These are phyloP conservation scores for Russula virescens DNA, from an alignment of 768 basidiomycete genomes.

Conservation along the genomic window DNA sequence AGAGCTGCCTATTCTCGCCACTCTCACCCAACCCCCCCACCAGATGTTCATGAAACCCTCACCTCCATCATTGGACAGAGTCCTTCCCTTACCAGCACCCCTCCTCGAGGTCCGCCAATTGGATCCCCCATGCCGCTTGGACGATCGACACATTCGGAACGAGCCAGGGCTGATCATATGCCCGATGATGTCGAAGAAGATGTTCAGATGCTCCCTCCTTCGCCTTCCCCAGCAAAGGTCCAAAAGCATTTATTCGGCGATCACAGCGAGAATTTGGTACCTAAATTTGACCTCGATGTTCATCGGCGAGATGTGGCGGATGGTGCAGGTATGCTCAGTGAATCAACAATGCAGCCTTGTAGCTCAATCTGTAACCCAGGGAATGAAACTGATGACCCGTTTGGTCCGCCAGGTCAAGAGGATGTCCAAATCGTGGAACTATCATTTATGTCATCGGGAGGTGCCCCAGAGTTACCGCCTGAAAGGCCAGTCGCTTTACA, in stretches of 20 bases:
- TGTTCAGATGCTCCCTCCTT: slow-evolving; percentile 43
- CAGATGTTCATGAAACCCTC: slow-evolving; percentile 9
- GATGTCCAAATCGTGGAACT: slow-evolving; percentile 31
- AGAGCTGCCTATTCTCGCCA: slow-evolving; percentile 40
- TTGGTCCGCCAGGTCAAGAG: slow-evolving; percentile 26
- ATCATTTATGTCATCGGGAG: slow-evolving; percentile 27
- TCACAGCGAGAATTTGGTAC: slow-evolving; percentile 32
- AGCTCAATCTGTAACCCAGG: slow-evolving; percentile 22
- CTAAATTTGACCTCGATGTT: slow-evolving; percentile 31
- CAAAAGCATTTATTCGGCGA: slow-evolving; percentile 19
- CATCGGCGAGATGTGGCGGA: slow-evolving; percentile 6
- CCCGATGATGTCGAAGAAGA: slow-evolving; percentile 35
- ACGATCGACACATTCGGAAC: slow-evolving; percentile 38
- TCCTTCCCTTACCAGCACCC: slow-evolving; percentile 24
- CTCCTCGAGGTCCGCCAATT: slow-evolving; percentile 21
- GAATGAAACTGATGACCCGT: slow-evolving; percentile 29
- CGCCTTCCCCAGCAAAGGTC: slow-evolving; percentile 41
- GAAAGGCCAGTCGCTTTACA: slow-evolving; percentile 30
- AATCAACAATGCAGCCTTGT: not conserved
- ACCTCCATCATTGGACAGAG: slow-evolving; percentile 9
- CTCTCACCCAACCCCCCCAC: slow-evolving; percentile 26
- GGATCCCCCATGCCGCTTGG: slow-evolving; percentile 34
- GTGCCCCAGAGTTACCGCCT: slow-evolving; percentile 16
- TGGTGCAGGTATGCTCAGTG: slow-evolving; percentile 8
- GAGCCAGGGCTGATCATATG: slow-evolving; percentile 24